Percentiles rank a stretch among this genome's conserved stretches.
phyloP scores from a whole-genome alignment of 1,284 basidiomycete genomes.

The Athelia sp. region DNA sequence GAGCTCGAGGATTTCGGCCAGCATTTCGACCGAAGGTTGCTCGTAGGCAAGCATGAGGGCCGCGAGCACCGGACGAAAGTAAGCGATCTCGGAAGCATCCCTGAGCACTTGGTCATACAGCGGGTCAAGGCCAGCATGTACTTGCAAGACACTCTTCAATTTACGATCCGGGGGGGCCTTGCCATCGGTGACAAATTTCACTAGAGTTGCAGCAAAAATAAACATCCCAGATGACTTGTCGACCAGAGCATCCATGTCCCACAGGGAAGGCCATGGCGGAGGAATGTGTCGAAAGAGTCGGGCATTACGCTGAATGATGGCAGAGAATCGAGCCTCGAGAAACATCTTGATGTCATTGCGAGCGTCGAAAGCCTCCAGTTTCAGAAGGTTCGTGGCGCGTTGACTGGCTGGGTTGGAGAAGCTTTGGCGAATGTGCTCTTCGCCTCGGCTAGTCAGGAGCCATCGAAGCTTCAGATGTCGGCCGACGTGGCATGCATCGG shows the following conservation, averaged over 20 bases:
- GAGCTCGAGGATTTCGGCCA: background rate
- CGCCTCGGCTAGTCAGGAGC: background rate
- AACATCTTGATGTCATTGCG: background rate
- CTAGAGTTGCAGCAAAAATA: background rate
- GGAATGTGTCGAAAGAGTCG: background rate
- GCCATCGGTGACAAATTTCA: background rate
- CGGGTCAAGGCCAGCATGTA: background rate
- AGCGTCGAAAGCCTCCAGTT: background rate
- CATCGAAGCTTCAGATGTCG: background rate
- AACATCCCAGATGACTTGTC: background rate
- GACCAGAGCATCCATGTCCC: background rate
- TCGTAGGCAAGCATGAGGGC: background rate
- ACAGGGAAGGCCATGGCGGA: background rate
- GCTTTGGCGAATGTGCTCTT: background rate
- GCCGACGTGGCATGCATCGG: background rate
- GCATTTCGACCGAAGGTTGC: background rate
- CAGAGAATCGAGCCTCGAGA: background rate
- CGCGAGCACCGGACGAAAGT: background rate
- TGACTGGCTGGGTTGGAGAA: background rate
- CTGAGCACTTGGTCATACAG: background rate
- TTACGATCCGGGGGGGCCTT: background rate
- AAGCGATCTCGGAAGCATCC: background rate
- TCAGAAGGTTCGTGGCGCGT: background rate
- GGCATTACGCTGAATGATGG: background rate
- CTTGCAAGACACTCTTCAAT: background rate